These are phyloP conservation scores for Infundibulicybe gibba DNA, from an alignment of 768 basidiomycete genomes.

Conservation along the genomic window DNA sequence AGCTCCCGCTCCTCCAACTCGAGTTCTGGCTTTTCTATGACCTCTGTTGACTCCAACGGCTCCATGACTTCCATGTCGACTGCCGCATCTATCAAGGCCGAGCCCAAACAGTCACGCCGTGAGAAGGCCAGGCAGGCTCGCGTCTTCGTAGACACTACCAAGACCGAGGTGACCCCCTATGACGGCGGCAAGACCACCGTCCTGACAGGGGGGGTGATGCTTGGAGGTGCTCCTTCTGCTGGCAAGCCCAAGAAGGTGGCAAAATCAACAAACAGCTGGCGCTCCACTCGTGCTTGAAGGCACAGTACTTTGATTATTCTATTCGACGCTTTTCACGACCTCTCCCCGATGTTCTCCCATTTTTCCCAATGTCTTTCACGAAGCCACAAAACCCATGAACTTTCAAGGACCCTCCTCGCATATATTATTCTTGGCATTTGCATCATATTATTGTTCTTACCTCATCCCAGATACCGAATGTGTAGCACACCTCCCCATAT, in stretches of 20 bases:
- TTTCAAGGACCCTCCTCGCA: constrained; percentile 3
- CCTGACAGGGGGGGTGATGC: constrained; percentile 86
- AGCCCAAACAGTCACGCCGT: constrained; percentile 57
- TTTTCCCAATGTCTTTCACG: constrained; percentile 13
- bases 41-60: constrained; percentile 44
- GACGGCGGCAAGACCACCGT: constrained; percentile 88
- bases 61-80: constrained; percentile 43
- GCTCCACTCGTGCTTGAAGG: constrained; percentile 45
- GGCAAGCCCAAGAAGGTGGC: constrained; percentile 18
- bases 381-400: constrained; percentile 5
- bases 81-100: constrained; percentile 23
- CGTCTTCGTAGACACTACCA: constrained; percentile 71
- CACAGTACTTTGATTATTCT: constrained; percentile 10
- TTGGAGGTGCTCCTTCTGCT: constrained; percentile 44
- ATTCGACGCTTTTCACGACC: constrained; percentile 12
- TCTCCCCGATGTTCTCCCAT: constrained; percentile 10
- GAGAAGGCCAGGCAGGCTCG: constrained; percentile 66
- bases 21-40: constrained; percentile 56
- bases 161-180: constrained; percentile 79
- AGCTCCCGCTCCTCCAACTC: constrained; percentile 74
- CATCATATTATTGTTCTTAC: constrained; percentile 2
- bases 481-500: no score
- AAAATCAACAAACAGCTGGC: constrained; percentile 48
- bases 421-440: constrained; percentile 5
- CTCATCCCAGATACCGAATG: no score